Evolutionary conservation across 371 early-diverging fungal species (phyloP).

Genomic region (Blastocladiella emersonii): DNA sequence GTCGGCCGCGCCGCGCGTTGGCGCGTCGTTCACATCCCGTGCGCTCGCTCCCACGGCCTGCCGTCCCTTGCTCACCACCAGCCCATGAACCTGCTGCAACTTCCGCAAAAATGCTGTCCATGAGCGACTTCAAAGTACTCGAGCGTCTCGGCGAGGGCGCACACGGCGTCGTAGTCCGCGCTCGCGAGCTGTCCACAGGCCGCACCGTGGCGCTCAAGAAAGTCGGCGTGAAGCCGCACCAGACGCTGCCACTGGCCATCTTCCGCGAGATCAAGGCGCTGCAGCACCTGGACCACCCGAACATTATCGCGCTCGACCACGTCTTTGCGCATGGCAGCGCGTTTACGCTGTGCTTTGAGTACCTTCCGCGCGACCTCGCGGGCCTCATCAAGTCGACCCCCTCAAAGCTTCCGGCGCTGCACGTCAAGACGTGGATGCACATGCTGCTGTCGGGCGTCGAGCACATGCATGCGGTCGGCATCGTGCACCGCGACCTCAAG

Average conservation of each 20-base stretch:
- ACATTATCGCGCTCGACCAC: conserved; percentile 27
- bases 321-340: conserved; percentile 25
- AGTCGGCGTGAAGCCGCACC: conserved; percentile 26
- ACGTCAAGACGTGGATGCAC: conserved; percentile 33
- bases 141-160: conserved; percentile 45
- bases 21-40: too few relatives aligned
- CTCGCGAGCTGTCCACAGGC: conserved; percentile 26
- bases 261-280: conserved; percentile 34
- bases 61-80: too few relatives aligned
- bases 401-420: conserved; percentile 20
- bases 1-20: too few relatives aligned
- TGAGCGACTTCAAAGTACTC: background rate
- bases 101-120: background rate
- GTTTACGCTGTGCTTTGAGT: conserved; percentile 32
- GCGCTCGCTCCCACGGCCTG: too few relatives aligned
- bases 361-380: conserved; percentile 28
- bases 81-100: too few relatives aligned
- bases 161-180: conserved; percentile 50
- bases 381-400: conserved; percentile 16
- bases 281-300: conserved; percentile 29
- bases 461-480: conserved; percentile 27
- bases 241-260: conserved; percentile 29
- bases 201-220: conserved; percentile 35
- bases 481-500: conserved; percentile 35
- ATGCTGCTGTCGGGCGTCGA: conserved; percentile 32